Evolutionary conservation across 2,329 filamentous ascomycete species (phyloP).

Genomic region (Xylariaceae sp.): DNA sequence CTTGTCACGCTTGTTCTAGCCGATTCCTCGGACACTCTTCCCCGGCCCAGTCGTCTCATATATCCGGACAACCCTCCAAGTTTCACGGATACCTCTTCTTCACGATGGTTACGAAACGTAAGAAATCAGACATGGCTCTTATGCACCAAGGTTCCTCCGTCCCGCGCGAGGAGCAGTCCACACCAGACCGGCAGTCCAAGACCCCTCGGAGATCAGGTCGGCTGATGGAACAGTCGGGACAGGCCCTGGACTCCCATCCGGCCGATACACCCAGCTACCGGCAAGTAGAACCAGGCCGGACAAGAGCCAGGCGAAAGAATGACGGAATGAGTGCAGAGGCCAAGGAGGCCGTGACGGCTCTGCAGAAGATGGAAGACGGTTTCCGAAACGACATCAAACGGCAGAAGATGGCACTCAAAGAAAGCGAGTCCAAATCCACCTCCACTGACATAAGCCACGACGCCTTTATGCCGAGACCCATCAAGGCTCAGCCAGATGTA

Average conservation of each 20-base stretch:
- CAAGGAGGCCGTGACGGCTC: slow-evolving; percentile 37
- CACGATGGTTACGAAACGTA: slow-evolving; percentile 38
- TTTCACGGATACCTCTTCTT: not conserved
- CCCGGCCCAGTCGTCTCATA: slow-evolving; percentile 16
- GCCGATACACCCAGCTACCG: not conserved
- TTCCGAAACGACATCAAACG: slow-evolving; percentile 39
- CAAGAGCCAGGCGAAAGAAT: slow-evolving; percentile 6
- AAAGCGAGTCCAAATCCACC: slow-evolving; percentile 20
- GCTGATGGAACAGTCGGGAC: slow-evolving; percentile 13
- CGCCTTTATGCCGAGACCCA: slow-evolving; percentile 25
- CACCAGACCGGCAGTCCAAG: not conserved
- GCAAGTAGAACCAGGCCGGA: not conserved
- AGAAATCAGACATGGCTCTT: slow-evolving; percentile 25
- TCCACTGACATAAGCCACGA: slow-evolving; percentile 32
- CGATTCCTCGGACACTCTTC: slow-evolving; percentile 11
- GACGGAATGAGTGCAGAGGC: slow-evolving; percentile 27
- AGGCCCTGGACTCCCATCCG: not conserved
- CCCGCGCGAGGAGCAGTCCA: slow-evolving; percentile 1
- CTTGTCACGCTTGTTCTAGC: slow-evolving; percentile 7
- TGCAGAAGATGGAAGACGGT: slow-evolving; percentile 45
- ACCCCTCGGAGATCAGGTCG: slow-evolving; percentile 22
- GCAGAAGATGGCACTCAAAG: slow-evolving; percentile 43
- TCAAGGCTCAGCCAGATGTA: slow-evolving; percentile 9
- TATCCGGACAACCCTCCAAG: not conserved
- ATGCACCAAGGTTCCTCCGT: slow-evolving; percentile 3